Conservation (phyloP, 2,329 filamentous ascomycete species). For the Monilinia laxa region DNA sequence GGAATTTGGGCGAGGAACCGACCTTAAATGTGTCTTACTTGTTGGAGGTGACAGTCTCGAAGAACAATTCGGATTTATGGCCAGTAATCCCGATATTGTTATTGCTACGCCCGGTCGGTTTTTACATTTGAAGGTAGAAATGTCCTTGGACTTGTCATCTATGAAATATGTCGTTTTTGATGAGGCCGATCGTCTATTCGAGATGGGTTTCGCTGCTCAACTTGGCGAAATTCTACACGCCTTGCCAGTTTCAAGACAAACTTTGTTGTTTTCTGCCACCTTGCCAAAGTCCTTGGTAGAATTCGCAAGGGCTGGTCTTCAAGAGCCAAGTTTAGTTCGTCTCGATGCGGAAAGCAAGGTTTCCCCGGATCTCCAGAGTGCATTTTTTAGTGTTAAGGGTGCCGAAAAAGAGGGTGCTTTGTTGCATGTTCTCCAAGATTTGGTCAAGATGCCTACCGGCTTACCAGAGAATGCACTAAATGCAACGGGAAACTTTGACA, state of each 20-base stretch:
- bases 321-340: constrained; percentile 87
- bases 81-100: constrained; percentile 92
- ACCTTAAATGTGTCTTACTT: constrained; percentile 83
- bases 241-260: constrained; percentile 80
- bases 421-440: constrained; percentile 81
- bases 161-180: constrained; percentile 96
- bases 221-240: constrained; percentile 90
- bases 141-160: constrained; percentile 86
- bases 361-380: constrained; percentile 91
- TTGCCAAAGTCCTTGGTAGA: constrained; percentile 92
- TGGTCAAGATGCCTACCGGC: constrained; percentile 86
- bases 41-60: constrained; percentile 95
- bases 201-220: constrained; percentile 97
- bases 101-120: constrained; percentile 97
- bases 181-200: constrained; percentile 93
- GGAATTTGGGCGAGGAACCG: constrained; percentile 85
- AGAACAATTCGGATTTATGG: constrained; percentile 91
- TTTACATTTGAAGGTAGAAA: constrained; percentile 94
- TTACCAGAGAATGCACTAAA: constrained; percentile 51
- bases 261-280: constrained; percentile 91
- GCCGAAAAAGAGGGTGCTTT: constrained; percentile 92
- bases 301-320: constrained; percentile 88
- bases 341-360: constrained; percentile 94
- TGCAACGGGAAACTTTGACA: constrained; percentile 45
- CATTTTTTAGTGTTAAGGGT: constrained; percentile 90